Base-by-base conservation (phyloP, 352 stramenopile genomes). In the Pythium biforme region DNA sequence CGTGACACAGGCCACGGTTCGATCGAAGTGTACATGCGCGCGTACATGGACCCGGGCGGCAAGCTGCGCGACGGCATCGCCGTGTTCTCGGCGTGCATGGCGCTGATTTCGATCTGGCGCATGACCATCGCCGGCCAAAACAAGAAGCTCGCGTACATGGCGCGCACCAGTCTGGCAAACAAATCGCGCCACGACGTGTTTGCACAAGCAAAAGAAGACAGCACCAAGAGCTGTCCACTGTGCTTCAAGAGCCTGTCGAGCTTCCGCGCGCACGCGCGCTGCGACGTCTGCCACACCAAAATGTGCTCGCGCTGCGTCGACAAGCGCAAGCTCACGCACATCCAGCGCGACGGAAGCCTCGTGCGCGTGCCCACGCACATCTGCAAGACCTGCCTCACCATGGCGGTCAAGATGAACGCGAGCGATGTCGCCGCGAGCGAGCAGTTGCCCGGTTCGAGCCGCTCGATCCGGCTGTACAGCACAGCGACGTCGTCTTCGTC, bases 1-100 rank as follows among this genome's bases (percentile, higher is more conserved):
- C 59, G 51, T 1, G 59, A 59, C 40, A 62, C 12, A 61, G 51
- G 59, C 8, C 20, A 47, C 29, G 46, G 46, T 15, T 33, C 59
- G 1, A 49, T 66, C n/a, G 59, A 66, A 34, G 25, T 66, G 31
- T 66, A 60, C 43, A 60, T 66, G 59, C 74, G 76, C 1, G 69
- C 66, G 6, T 77, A 73, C 40, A 72, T 87, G 34, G 72, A 84
- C 59, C 48, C 70, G 53, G 43, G 72, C 52, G 45, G 63, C 58
- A 63, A 73, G 23, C 17, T 66, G 5, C 17, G 15, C 22, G 51
- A 59, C 14, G 14, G 40, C 25, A 29, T 66, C 20, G 41, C 50
- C 10, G 51, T 60, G 15, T 55, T 59, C 33, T 47, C 33, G 9
- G 41, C 51, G 10, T 49, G 39, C 23, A 34, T 45, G 29, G 50